Evolutionary conservation across 2,329 filamentous ascomycete genomes (phyloP).

Genomic region (Alternaria atra): DNA sequence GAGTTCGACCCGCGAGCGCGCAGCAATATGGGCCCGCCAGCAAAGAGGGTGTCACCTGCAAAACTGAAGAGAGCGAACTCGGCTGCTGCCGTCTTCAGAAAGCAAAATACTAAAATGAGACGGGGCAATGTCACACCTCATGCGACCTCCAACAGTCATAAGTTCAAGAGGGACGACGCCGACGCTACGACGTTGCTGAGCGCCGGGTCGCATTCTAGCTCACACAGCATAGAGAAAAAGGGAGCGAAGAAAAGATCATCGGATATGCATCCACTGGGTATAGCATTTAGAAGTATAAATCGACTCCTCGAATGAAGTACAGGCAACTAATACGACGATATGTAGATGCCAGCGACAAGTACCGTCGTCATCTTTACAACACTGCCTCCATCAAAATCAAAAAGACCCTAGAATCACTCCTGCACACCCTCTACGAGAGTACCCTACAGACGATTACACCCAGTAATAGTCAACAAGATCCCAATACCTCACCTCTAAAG

Average conservation of each 20-base stretch:
- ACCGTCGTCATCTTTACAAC: constrained; percentile 38
- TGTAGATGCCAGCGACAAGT: constrained; percentile 38
- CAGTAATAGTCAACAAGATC: neutral
- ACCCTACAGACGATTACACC: constrained; percentile 24
- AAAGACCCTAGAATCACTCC: constrained; percentile 24
- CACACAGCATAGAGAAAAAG: constrained; percentile 19
- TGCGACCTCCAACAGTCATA: neutral
- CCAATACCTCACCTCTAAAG: constrained; percentile 16
- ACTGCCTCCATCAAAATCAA: constrained; percentile 31
- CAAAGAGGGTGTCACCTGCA: constrained; percentile 1
- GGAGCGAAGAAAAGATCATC: constrained; percentile 8
- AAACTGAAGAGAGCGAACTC: constrained; percentile 28
- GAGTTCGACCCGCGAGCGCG: neutral
- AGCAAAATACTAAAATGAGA: constrained; percentile 16
- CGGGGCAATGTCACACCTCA: neutral
- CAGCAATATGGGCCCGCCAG: neutral
- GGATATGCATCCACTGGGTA: constrained; percentile 35
- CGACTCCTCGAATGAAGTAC: neutral
- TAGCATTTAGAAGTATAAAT: constrained; percentile 39
- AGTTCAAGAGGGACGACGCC: neutral
- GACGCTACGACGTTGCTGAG: neutral
- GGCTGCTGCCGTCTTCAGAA: constrained; percentile 39
- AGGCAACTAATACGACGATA: constrained; percentile 14
- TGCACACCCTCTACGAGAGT: constrained; percentile 20
- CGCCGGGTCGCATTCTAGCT: constrained; percentile 13